A percentile compares a stretch with the other conserved stretches of the same genome.
These are phyloP conservation scores for Auricularia heimuer DNA, from an alignment of 768 basidiomycete species.

Conservation along the genomic window DNA sequence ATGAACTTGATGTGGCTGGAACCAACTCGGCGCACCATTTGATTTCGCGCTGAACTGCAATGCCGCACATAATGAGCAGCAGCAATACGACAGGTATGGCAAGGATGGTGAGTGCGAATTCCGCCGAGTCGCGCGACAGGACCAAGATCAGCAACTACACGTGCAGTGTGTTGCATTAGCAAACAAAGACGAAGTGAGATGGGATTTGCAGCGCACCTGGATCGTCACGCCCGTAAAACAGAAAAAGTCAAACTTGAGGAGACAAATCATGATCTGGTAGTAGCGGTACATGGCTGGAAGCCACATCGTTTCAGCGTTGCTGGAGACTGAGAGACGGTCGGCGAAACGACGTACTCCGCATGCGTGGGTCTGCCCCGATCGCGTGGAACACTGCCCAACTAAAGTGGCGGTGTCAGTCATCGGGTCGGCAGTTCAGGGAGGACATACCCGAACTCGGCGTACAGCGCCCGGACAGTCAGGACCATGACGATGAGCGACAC, in stretches of 20 bases:
- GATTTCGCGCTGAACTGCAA: constrained; percentile 72
- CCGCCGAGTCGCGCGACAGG: constrained; percentile 48
- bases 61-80: constrained; percentile 52
- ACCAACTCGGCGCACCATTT: constrained; percentile 43
- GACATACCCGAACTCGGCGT: constrained; percentile 72
- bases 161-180: constrained; percentile 3
- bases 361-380: constrained; percentile 74
- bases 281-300: constrained; percentile 72
- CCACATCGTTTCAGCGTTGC: not conserved
- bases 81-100: constrained; percentile 73
- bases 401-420: not conserved
- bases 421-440: not conserved
- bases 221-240: constrained; percentile 80
- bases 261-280: constrained; percentile 80
- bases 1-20: not conserved
- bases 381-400: constrained; percentile 91
- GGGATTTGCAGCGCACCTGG: constrained; percentile 41
- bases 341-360: constrained; percentile 51
- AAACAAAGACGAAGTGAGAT: not conserved
- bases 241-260: constrained; percentile 88
- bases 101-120: constrained; percentile 73
- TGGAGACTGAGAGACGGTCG: not conserved
- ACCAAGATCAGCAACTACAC: constrained; percentile 75
- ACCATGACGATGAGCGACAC: constrained; percentile 56
- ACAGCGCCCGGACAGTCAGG: constrained; percentile 62